Evolutionary conservation across 352 stramenopile genomes (phyloP).

Genomic region (Blastocystis sp.): DNA sequence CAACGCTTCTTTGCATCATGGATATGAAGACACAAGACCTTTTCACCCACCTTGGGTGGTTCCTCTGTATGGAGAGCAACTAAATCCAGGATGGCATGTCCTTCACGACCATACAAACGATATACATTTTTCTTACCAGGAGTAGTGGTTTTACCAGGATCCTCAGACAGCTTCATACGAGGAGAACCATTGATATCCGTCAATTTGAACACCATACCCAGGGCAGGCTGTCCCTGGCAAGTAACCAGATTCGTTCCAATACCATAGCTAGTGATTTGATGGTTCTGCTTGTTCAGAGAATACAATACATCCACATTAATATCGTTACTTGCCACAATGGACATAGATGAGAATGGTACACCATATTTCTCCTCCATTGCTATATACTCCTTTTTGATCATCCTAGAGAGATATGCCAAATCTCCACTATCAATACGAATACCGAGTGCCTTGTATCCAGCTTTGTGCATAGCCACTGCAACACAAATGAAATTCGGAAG

Average conservation of each 20-base stretch:
- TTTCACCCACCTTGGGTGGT: constrained; percentile 74
- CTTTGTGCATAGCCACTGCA: constrained; percentile 81
- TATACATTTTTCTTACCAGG: constrained; percentile 75
- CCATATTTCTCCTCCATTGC: constrained; percentile 59
- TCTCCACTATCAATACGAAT: constrained; percentile 95
- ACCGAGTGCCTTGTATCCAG: constrained; percentile 73
- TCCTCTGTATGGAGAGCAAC: constrained; percentile 79
- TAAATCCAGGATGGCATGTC: constrained; percentile 78
- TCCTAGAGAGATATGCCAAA: constrained; percentile 83
- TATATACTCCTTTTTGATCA: constrained; percentile 64
- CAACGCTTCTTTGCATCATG: constrained; percentile 87
- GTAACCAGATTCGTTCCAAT: constrained; percentile 91
- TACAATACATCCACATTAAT: constrained; percentile 94
- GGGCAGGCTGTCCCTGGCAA: constrained; percentile 91
- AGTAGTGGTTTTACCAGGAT: constrained; percentile 85
- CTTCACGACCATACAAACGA: constrained; percentile 79
- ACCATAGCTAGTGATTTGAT: constrained; percentile 87
- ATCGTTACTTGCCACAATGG: constrained; percentile 94
- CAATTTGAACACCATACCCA: constrained; percentile 97
- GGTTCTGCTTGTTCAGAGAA: constrained; percentile 84
- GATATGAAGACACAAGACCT: constrained; percentile 84
- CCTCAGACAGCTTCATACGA: constrained; percentile 93
- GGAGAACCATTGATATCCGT: constrained; percentile 88
- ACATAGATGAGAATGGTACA: constrained; percentile 71
- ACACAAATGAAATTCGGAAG: constrained; percentile 93